Evolutionary conservation across 257 asterid genomes (phyloP).

Genomic region (Nicotiana noctiflora): DNA sequence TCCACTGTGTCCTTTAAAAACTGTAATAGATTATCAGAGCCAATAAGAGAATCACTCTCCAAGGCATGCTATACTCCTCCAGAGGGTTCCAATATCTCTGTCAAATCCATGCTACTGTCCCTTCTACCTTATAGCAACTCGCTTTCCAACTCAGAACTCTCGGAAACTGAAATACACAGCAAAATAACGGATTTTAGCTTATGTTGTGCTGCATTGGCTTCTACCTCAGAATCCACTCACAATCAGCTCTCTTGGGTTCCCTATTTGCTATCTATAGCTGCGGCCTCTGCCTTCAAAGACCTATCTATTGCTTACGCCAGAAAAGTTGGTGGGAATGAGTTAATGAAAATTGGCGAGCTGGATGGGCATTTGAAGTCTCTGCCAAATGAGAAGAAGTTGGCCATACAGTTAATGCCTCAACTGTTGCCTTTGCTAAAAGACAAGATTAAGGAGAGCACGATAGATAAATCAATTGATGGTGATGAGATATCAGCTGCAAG

Average conservation of each 20-base stretch:
- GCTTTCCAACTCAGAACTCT: slow-evolving; percentile 11
- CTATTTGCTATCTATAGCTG: slow-evolving; percentile 34
- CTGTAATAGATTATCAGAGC: slow-evolving; percentile 38
- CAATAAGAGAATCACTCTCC: slow-evolving; percentile 34
- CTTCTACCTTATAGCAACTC: slow-evolving; percentile 28
- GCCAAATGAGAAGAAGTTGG: slow-evolving; percentile 47
- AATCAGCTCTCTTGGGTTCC: slow-evolving; percentile 74
- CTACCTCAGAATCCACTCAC: slow-evolving; percentile 46
- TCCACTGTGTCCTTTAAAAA: background rate
- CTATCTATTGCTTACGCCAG: slow-evolving; percentile 37
- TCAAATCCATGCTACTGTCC: slow-evolving; percentile 56
- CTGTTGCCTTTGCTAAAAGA: slow-evolving; percentile 54
- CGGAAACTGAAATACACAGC: slow-evolving; percentile 18
- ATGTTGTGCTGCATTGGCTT: slow-evolving; percentile 70
- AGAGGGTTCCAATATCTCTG: slow-evolving; percentile 38
- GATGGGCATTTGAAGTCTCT: slow-evolving; percentile 46
- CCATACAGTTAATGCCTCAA: slow-evolving; percentile 54
- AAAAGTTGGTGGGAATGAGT: slow-evolving; percentile 24
- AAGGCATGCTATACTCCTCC: slow-evolving; percentile 56
- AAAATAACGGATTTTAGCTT: slow-evolving; percentile 43
- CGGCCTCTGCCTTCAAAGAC: slow-evolving; percentile 41
- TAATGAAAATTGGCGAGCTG: slow-evolving; percentile 39
- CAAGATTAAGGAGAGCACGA: slow-evolving; percentile 63
- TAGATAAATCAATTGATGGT: slow-evolving; percentile 52
- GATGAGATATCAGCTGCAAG: slow-evolving; percentile 64